These are phyloP conservation scores for Kandelia obovata DNA, from an alignment of 345 rosid species.

Conservation along the genomic window DNA sequence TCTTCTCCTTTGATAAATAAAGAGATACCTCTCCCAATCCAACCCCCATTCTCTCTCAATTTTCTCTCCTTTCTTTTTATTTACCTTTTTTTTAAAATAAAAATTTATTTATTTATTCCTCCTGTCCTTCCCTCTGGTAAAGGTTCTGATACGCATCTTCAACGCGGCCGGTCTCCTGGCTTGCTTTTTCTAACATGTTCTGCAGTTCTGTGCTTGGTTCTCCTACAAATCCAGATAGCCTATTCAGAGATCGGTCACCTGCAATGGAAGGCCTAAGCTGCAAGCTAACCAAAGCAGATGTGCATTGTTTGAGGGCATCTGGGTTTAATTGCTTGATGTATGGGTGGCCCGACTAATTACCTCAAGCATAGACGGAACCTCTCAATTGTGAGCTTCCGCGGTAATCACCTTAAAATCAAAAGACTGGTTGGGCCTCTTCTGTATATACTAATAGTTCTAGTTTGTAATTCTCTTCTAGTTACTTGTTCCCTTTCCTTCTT, in stretches of 20 bases:
- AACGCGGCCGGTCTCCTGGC: background rate
- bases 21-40: background rate
- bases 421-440: too few relatives aligned
- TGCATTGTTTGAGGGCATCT: slow-evolving; percentile 52
- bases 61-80: too few relatives aligned
- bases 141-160: background rate
- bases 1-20: background rate
- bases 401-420: slow-evolving; percentile 24
- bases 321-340: slow-evolving; percentile 83
- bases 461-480: too few relatives aligned
- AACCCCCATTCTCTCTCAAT: too few relatives aligned
- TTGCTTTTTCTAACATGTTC: slow-evolving; percentile 19
- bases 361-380: slow-evolving; percentile 89
- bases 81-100: background rate
- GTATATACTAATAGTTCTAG: too few relatives aligned
- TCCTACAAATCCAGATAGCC: slow-evolving; percentile 35
- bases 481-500: too few relatives aligned
- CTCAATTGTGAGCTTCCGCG: slow-evolving; percentile 78
- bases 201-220: slow-evolving; percentile 24
- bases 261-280: slow-evolving; percentile 44
- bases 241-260: slow-evolving; percentile 49
- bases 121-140: background rate
- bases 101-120: background rate
- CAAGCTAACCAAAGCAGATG: slow-evolving; percentile 57
- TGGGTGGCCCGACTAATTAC: slow-evolving; percentile 88